phyloP scores from a whole-genome alignment of 805 yeast genomes.

The Candida argentea region DNA sequence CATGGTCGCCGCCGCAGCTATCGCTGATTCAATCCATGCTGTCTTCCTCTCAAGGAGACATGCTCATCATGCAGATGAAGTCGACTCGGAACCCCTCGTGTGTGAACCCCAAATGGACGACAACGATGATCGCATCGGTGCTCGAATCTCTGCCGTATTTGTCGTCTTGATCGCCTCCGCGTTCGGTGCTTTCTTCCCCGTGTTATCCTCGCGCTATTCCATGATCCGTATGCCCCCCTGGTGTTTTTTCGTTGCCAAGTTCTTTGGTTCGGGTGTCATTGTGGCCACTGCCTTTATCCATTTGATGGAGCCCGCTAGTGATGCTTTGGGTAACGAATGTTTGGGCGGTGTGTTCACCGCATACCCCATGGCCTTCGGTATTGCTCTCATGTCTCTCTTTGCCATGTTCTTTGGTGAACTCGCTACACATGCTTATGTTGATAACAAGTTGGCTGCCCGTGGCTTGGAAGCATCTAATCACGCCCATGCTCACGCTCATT shows the following conservation, averaged over 20 bases:
- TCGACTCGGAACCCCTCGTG: background rate
- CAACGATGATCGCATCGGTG: constrained; percentile 31
- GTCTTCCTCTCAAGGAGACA: constrained; percentile 14
- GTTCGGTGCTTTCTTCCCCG: constrained; percentile 52
- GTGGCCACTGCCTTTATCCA: constrained; percentile 77
- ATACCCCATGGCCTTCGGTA: constrained; percentile 48
- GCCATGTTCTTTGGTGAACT: constrained; percentile 44
- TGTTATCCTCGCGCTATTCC: constrained; percentile 49
- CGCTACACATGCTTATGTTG: constrained; percentile 37
- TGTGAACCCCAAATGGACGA: constrained; percentile 36
- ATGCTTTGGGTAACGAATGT: constrained; percentile 46
- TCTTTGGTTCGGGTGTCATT: constrained; percentile 79
- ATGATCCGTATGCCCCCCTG: constrained; percentile 48
- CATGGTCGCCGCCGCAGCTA: too few relatives aligned
- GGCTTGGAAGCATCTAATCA: constrained; percentile 10
- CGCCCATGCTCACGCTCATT: constrained; percentile 25
- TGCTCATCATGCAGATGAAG: constrained; percentile 4
- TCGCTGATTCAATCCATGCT: constrained; percentile 4
- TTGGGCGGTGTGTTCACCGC: constrained; percentile 47
- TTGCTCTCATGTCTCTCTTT: constrained; percentile 41
- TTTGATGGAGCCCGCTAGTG: constrained; percentile 59
- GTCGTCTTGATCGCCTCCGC: constrained; percentile 47
- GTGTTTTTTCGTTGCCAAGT: constrained; percentile 61
- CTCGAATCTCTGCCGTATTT: constrained; percentile 54
- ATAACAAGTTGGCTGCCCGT: constrained; percentile 16